Evolutionary conservation across 306 rosid species (phyloP), one percentile per base, ranked within the genome.

Genomic region (Lagenaria siceraria): DNA sequence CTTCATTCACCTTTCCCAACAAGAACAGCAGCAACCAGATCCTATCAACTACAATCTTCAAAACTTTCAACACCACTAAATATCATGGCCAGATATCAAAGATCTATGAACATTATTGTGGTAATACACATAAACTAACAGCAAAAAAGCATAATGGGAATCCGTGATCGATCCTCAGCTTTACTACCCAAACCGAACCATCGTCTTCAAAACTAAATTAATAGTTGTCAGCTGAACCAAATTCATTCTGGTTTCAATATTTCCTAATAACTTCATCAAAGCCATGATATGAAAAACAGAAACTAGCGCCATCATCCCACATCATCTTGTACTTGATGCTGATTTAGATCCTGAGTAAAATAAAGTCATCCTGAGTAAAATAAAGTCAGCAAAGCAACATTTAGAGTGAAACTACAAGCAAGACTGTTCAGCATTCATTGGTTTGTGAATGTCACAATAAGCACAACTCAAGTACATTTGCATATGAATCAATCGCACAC

Each of bases 271-370:
- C 36, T 69, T 46, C 54, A 43, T 43, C 38, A 42, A 42, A 35
- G 75, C 76, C 76, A 49, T 27, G 76, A 72, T 27, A 48, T 72
- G n/a, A 17, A 17, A 72, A 72, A 29, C 42, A 27, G 40, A 48
- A 43, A 22, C 15, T 13, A 22, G 56, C 27, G 38, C 7, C 76
- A 24, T 24, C 18, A 48, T 72, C 60, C 60, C 1, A 72, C 76
- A 27, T 53, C 22, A 72, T 27, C 60, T 24, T 1, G 40, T 71
- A 48, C 76, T 48, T 25, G 76, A 71, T 71, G 76, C 59, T 22
- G 60, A 72, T 72, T 27, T 72, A 72, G 76, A 72, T 31, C 76
- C 76, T 72, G 60, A 49, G 60, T 72, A 25, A 69, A 19, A 69
- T 22, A 22, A 13, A 43, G 49, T 43, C 49, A 43, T 10, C 49